Evolutionary conservation across 73 alveolate species (phyloP), one percentile per base, ranked within the genome.

Genomic region (Blepharisma japonicum): DNA sequence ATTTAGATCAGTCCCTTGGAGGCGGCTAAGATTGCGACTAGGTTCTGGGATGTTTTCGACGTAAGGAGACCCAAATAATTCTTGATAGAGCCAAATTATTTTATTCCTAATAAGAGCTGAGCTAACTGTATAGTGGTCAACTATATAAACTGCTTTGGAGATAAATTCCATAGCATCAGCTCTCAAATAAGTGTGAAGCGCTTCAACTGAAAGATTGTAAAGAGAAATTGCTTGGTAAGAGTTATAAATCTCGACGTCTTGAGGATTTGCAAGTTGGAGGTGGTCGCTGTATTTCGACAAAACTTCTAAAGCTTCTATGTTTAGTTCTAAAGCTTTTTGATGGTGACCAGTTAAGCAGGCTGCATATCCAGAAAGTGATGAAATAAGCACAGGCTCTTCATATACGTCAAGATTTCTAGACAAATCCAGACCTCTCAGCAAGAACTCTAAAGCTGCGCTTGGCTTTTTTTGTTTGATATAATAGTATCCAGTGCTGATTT

Each of bases 381-480:
- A 61, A 25, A 61, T n/a, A 8, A 14, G 74, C 14, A 61, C 18
- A 9, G 50, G 14, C 23, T 14, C 14, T 8, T 61, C 74, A 18
- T n/a, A 14, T 8, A 9, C 11, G 18, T 61, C 23, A 9, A 8
- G 39, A 20, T n/a, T n/a, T 8, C 47, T 61, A 8, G 23, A n/a
- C 14, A 61, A 25, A 61, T n/a, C 14, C 14, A 61, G 38, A 2
- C 74, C 74, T 61, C 74, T 61, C 23, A 61, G 46, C 14, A 61
- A 61, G 47, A 18, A 61, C 47, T 61, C 74, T 2, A 61, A 39
- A 18, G 50, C 74, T 18, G 74, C 74, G 23, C 23, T 61, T 25
- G 74, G 74, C 74, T 61, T 61, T 61, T 25, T 61, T 61, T 61
- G 47, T 5, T 61, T 61, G 11, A 61, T n/a, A 25, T 14, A 61